phyloP scores from a whole-genome alignment of 495 filamentous ascomycete genomes.

The Penicillium taxi region DNA sequence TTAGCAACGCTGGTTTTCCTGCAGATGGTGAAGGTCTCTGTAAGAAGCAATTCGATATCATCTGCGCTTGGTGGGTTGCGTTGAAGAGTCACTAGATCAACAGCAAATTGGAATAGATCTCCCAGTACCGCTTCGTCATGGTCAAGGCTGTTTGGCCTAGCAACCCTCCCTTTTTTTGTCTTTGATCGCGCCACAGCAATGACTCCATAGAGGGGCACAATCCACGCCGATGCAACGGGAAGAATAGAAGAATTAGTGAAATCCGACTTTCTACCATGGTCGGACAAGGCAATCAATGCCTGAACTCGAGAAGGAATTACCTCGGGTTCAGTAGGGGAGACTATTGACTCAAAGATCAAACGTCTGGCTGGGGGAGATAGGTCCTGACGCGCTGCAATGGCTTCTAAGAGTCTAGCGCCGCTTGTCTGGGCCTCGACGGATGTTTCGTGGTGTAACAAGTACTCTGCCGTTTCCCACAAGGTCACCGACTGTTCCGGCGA shows the following conservation, averaged over 20 bases:
- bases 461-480: conserved; percentile 37
- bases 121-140: conserved; percentile 60
- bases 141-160: conserved; percentile 33
- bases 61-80: conserved; percentile 63
- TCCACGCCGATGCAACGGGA: conserved; percentile 35
- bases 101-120: conserved; percentile 63
- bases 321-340: conserved; percentile 29
- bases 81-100: conserved; percentile 79
- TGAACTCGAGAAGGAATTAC: conserved; percentile 34
- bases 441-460: conserved; percentile 32
- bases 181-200: conserved; percentile 32
- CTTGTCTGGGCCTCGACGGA: conserved; percentile 32
- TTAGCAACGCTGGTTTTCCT: conserved; percentile 60
- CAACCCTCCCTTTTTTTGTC: conserved; percentile 45
- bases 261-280: conserved; percentile 41
- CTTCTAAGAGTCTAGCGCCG: conserved; percentile 31
- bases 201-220: conserved; percentile 33
- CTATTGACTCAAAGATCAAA: conserved; percentile 33
- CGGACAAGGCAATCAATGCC: conserved; percentile 36
- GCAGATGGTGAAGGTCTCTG: conserved; percentile 63
- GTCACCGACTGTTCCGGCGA: conserved; percentile 35
- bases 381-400: conserved; percentile 37
- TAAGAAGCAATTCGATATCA: conserved; percentile 59
- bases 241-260: conserved; percentile 34
- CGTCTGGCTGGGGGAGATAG: conserved; percentile 29